phyloP scores from a whole-genome alignment of 1,284 basidiomycete genomes.

The Fomitopsis betulina region DNA sequence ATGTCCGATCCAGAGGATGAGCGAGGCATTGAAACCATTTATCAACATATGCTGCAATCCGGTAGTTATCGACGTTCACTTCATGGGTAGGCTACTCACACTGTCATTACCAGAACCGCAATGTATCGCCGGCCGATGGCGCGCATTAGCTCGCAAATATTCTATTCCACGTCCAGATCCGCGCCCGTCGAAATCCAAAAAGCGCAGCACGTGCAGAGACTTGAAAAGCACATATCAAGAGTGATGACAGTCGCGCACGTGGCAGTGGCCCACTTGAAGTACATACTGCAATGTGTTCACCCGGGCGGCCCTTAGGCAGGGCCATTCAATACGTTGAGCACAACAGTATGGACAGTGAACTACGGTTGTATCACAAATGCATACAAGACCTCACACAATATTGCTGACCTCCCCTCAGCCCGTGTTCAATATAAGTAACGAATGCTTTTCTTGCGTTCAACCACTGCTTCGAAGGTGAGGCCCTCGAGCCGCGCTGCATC shows the following conservation, averaged over 20 bases:
- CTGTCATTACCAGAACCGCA: background rate
- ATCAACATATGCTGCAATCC: background rate
- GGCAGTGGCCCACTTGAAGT: no score
- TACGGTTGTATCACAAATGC: no score
- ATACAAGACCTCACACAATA: no score
- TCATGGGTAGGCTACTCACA: background rate
- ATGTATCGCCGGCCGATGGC: background rate
- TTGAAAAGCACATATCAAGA: background rate
- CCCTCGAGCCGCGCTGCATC: constrained; percentile 34
- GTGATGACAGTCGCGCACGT: background rate
- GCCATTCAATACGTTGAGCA: no score
- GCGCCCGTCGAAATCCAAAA: background rate
- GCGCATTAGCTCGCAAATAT: background rate
- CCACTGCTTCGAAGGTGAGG: constrained; percentile 32
- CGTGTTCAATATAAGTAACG: constrained; percentile 33
- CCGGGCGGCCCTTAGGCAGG: no score
- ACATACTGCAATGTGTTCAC: no score
- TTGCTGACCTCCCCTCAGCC: background rate
- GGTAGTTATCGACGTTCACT: background rate
- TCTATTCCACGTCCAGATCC: background rate
- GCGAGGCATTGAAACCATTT: background rate
- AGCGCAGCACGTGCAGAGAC: background rate
- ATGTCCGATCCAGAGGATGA: background rate
- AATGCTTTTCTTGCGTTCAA: constrained; percentile 35
- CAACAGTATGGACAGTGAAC: no score